Evolutionary conservation across 768 basidiomycete species (phyloP), one percentile per base, ranked within the genome.

Genomic region (Naganishia randhawae): DNA sequence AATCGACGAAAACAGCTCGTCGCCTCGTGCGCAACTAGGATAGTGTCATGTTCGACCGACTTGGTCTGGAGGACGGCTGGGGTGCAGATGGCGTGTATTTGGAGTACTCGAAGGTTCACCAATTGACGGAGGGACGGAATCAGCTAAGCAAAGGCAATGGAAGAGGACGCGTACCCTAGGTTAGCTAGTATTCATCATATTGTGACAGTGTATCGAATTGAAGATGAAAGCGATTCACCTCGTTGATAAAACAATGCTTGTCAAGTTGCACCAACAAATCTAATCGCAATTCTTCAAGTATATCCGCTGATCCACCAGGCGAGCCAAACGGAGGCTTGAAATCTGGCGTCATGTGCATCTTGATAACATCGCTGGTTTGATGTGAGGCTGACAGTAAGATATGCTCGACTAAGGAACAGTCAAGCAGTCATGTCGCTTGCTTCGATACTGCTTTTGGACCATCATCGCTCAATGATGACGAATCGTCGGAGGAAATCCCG

Each of bases 191-290:
- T 39, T 25, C 51, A 6, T 19, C 6, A 52, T 7, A 39, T 14
- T 39, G 37, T 14, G 45, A 48, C 7, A 3, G 45, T n/a, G n/a
- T n/a, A 48, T n/a, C n/a, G 45, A 48, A n/a, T 7, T 3, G 3
- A 48, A 22, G 19, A 22, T 5, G 3, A 32, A 14, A 31, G 13
- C 17, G 51, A 32, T 25, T 61, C 57, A 61, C 57, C 37, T 39
- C 57, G 17, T 61, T 25, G 11, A 61, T 39, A 35, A 61, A 61
- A 35, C 57, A 61, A 11, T 61, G 57, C 37, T 61, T 61, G 35
- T 35, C 35, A 7, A 61, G 14, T 41, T 39, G 3, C 11, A 4
- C 57, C 13, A 29, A 14, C 8, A 61, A 22, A 25, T 61, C 57
- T 22, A 61, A 25, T 27, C 57, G 3, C 37, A 61, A 19, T 13